Base-by-base conservation (phyloP, 371 early-diverging fungal genomes). In the Lichtheimia corymbifera region DNA sequence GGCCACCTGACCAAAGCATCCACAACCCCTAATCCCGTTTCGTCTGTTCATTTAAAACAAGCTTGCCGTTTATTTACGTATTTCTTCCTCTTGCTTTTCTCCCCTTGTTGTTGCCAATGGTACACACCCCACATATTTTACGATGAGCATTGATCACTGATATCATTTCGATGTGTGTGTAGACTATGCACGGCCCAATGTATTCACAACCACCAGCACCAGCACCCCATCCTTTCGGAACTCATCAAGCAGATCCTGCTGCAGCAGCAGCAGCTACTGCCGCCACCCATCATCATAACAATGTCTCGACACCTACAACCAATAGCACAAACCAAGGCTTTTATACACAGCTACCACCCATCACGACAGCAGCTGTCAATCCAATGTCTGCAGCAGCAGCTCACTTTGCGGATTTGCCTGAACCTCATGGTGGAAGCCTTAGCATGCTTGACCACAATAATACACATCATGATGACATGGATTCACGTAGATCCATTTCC, bases 341-440 rank as follows among this genome's bases (percentile, higher is more conserved):
- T 35, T 62, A 58, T 53, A 58, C 58, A 14, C 66, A 66, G 44
- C 18, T 66, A 12, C 66, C 66, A 15, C 66, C 66, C 22, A 62
- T 66, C 55, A 66, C 47, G 7, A 54, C 64, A 4, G 51, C 58
- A 18, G 25, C 59, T 14, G 42, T 45, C 3, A 53, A 47, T 42
- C 45, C 17, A 15, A 41, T 54, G 24, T 43, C 25, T n/a, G 22
- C 63, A 40, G n/a, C 64, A 5, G 53, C 41, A 25, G 56, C 53
- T 4, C 17, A 54, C 15, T 42, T 42, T 12, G 55, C 55, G 1
- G 35, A 35, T 35, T 35, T 35, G 9, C 35, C 35, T 9, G 35
- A 35, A 9, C 35, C 35, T 9, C 4, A 35, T 35, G 11, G 35
- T 35, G 35, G 35, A 2, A 35, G 35, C 11, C 11, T 56, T n/a